phyloP scores from a whole-genome alignment of 225 moss, liverwort and hornwort species.

The Lunularia cruciata region DNA sequence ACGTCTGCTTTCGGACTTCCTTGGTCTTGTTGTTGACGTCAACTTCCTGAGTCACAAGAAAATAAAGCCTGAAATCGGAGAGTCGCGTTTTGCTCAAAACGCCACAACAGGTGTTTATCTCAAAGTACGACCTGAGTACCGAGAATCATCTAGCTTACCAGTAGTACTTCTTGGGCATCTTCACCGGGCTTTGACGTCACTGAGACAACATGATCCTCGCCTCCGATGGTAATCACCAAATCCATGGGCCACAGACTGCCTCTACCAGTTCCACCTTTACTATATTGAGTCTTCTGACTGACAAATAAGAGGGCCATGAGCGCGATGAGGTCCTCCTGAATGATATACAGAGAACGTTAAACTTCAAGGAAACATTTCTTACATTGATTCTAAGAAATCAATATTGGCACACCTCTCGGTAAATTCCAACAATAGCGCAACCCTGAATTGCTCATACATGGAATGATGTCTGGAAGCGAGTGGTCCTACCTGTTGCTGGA shows the following conservation, averaged over 20 bases:
- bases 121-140: neutral
- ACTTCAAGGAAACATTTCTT: too few species aligned
- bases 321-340: conserved; percentile 41
- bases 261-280: neutral
- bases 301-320: conserved; percentile 41
- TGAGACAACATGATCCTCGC: conserved; percentile 28
- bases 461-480: neutral
- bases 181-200: conserved; percentile 30
- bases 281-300: conserved; percentile 18
- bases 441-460: too few species aligned
- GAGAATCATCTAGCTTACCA: conserved; percentile 12
- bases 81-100: neutral
- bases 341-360: too few species aligned
- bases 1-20: conserved; percentile 23
- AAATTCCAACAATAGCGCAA: too few species aligned
- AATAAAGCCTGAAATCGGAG: neutral
- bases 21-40: conserved; percentile 30
- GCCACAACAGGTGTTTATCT: neutral
- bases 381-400: neutral
- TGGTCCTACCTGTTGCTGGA: conserved; percentile 28
- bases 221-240: conserved; percentile 28
- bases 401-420: too few species aligned
- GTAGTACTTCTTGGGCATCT: conserved; percentile 23
- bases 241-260: conserved; percentile 29
- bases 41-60: conserved; percentile 30